Evolutionary conservation across 164 flowering plant species (phyloP).

Genomic region (Tetrastigma voinierianum): DNA sequence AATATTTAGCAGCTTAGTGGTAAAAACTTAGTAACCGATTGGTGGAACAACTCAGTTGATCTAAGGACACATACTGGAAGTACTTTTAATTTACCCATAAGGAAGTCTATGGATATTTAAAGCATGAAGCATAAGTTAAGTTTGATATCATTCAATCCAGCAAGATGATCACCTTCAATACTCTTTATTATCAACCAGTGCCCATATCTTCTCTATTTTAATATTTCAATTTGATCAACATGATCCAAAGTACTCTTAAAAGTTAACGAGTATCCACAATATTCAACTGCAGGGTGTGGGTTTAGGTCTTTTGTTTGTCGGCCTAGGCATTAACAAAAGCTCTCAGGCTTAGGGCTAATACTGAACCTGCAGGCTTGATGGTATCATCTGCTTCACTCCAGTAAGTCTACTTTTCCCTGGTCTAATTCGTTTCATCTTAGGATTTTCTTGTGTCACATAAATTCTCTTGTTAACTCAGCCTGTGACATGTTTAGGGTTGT

Average conservation of each 20-base stretch:
- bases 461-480: conserved; percentile 20
- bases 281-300: conserved; percentile 51
- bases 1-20: neutral
- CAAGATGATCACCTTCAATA: neutral
- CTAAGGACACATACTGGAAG: neutral
- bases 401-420: conserved; percentile 39
- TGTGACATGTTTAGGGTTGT: conserved; percentile 23
- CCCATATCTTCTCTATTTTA: neutral
- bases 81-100: neutral
- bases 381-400: conserved; percentile 34
- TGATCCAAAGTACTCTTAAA: conserved; percentile 11
- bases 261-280: conserved; percentile 23
- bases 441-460: conserved; percentile 18
- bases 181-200: conserved; percentile 3
- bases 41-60: neutral
- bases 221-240: conserved; percentile 11
- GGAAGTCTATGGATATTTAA: neutral
- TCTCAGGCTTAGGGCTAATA: conserved; percentile 36
- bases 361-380: conserved; percentile 35
- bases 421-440: conserved; percentile 31
- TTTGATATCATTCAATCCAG: conserved; percentile 1
- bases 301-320: conserved; percentile 33
- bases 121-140: conserved; percentile 5
- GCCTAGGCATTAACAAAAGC: conserved; percentile 40
- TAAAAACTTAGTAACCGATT: neutral